Evolutionary conservation across 1,284 basidiomycete genomes (phyloP).

Genomic region (Cystobasidiaceae sp.): DNA sequence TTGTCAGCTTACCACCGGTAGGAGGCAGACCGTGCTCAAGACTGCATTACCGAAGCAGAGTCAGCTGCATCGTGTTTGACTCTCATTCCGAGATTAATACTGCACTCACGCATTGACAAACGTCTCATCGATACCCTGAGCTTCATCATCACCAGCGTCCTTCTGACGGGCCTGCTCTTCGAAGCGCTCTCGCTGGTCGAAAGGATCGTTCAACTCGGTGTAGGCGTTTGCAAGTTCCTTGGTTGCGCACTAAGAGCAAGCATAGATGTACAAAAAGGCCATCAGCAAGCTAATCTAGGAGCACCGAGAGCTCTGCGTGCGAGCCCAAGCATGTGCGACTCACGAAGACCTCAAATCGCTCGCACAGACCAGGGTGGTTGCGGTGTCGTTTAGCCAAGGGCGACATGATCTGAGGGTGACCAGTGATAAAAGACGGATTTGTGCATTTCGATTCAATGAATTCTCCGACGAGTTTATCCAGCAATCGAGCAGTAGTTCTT

Average conservation of each 20-base stretch:
- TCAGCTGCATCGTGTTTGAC: neutral
- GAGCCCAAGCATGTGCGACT: constrained; percentile 57
- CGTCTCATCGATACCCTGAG: constrained; percentile 92
- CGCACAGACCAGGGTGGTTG: constrained; percentile 86
- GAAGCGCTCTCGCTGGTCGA: constrained; percentile 92
- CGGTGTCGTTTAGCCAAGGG: constrained; percentile 96
- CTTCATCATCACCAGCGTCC: constrained; percentile 95
- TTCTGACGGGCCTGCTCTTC: constrained; percentile 89
- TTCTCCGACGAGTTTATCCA: constrained; percentile 98
- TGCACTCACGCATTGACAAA: constrained; percentile 79
- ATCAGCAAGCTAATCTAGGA: too few species aligned
- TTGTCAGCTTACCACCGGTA: too few species aligned
- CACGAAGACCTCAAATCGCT: constrained; percentile 98
- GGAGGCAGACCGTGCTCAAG: constrained; percentile 96
- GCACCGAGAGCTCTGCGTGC: too few species aligned
- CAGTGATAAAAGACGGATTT: constrained; percentile 94
- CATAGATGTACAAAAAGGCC: too few species aligned
- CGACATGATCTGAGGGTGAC: constrained; percentile 99
- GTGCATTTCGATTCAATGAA: constrained; percentile 96
- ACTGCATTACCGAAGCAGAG: neutral
- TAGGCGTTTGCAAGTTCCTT: constrained; percentile 56
- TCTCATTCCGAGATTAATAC: neutral
- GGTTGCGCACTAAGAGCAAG: neutral
- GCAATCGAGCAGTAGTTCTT: constrained; percentile 86
- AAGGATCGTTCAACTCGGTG: constrained; percentile 97